These are phyloP conservation scores for Fusarium siculi DNA, from an alignment of 2,329 filamentous ascomycete genomes.

Conservation along the genomic window DNA sequence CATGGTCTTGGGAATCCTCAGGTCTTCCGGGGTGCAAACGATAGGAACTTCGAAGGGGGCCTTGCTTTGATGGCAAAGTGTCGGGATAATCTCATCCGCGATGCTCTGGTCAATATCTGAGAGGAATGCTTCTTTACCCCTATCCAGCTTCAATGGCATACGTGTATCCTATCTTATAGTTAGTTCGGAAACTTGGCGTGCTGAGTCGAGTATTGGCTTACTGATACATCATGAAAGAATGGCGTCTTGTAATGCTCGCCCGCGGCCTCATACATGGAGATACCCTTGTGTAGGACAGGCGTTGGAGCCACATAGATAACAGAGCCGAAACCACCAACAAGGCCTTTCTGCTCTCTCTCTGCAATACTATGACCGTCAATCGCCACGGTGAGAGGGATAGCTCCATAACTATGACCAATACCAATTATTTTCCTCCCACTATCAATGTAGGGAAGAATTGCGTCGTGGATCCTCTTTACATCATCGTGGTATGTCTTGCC, in stretches of 20 bases:
- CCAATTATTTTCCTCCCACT: constrained; percentile 2
- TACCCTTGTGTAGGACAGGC: constrained; percentile 10
- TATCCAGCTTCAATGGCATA: constrained; percentile 2
- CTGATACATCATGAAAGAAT: constrained; percentile 22
- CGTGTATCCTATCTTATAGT: not conserved
- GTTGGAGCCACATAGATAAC: constrained; percentile 16
- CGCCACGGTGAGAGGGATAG: constrained; percentile 12
- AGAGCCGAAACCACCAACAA: constrained; percentile 14
- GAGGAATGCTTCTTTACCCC: constrained; percentile 16
- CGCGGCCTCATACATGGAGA: constrained; percentile 22
- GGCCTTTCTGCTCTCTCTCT: not conserved
- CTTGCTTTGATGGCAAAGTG: constrained; percentile 24
- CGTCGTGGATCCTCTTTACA: constrained; percentile 5
- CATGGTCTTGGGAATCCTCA: constrained; percentile 5
- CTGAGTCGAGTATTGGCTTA: not conserved
- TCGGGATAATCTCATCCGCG: not conserved
- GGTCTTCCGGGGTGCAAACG: not conserved
- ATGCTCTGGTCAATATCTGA: constrained; percentile 12
- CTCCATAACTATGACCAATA: constrained; percentile 33
- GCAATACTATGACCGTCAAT: not conserved
- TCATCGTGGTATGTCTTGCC: constrained; percentile 23
- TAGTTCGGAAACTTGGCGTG: not conserved
- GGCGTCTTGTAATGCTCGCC: not conserved
- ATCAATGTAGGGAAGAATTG: not conserved
- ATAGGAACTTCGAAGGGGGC: constrained; percentile 12